Evolutionary conservation across 1,284 basidiomycete genomes (phyloP).

Genomic region (Ceratobasidium sp.): DNA sequence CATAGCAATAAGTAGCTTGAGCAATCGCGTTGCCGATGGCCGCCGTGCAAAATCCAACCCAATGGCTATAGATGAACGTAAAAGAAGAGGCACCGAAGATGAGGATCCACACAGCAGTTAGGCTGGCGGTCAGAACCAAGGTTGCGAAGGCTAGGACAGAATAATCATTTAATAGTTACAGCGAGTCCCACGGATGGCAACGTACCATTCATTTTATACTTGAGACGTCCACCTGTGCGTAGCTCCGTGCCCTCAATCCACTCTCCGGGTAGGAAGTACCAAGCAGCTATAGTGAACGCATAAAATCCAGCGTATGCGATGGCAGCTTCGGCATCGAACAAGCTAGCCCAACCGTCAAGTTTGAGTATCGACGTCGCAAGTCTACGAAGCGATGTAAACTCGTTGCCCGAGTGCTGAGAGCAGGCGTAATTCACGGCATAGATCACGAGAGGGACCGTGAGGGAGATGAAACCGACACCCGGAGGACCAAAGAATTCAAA

Average conservation of each 20-base stretch:
- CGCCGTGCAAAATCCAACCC: conserved; percentile 89
- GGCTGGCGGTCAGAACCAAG: conserved; percentile 80
- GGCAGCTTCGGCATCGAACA: conserved; percentile 86
- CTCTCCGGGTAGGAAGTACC: conserved; percentile 89
- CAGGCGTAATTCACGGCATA: conserved; percentile 90
- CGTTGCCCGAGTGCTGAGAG: conserved; percentile 81
- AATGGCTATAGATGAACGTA: conserved; percentile 93
- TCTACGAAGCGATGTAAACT: conserved; percentile 69
- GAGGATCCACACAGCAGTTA: conserved; percentile 74
- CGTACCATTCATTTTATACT: conserved; percentile 96
- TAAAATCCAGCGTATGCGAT: conserved; percentile 92
- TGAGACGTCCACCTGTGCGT: conserved; percentile 81
- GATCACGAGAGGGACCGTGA: conserved; percentile 78
- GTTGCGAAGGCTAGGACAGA: conserved; percentile 81
- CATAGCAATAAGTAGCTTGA: conserved; percentile 83
- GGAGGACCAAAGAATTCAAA: conserved; percentile 48
- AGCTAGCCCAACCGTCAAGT: conserved; percentile 72
- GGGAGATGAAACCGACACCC: conserved; percentile 64
- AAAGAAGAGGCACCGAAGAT: conserved; percentile 83
- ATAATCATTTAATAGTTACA: neutral
- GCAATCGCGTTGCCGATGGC: conserved; percentile 82
- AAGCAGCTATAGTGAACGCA: conserved; percentile 83
- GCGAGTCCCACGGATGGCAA: conserved; percentile 2
- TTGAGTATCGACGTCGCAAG: conserved; percentile 64
- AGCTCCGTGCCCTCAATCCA: conserved; percentile 83